Base-by-base conservation (phyloP, 2,329 filamentous ascomycete genomes). In the Gaeumannomyces tritici region DNA sequence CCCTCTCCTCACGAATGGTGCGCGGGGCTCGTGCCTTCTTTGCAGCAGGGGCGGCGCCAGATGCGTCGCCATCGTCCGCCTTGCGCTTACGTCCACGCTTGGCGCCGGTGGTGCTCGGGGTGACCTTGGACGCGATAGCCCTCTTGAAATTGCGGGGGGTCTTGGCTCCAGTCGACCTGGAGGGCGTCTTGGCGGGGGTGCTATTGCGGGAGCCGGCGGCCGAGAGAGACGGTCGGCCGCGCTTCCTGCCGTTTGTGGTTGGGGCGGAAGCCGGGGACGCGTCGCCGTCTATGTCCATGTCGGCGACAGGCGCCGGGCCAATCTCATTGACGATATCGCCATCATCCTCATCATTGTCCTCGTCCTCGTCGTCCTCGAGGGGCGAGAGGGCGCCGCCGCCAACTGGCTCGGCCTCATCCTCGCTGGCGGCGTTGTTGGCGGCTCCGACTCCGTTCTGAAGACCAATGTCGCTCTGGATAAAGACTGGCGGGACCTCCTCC, bases 31-130 rank as follows among this genome's bases (percentile, higher is more conserved):
- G 66, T 58, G 67, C 69, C 18, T 61, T 64, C 47, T 66, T 67
- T 15, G 64, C 57, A 2, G 61, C 62, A 4, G 65, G 55, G 15
- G 66, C 63, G 1, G 62, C 54, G 24, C 64, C 64, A 9, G 57
- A 6, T 26, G 63, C 63, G 21, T 60, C 27, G 56, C 61, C 59
- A 21, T 61, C 57, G 7, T 66, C 62, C 1, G 68, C 66, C 65
- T 69, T 70, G 63, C 70, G 70, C 68, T 71, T 72, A 2, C 42
- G 42, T 13, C 42, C 42, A 51, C 18, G 42, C 54, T 28, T 54
- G 26, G 55, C 18, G 18, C 35, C 57, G 5, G 55, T 33, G 2
- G 59, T 60, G 11, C 15, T 33, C 18, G 55, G 28, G 15, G 62
- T 29, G 1, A 63, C 33, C 33, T 28, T 42, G 28, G 59, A 11